phyloP scores from a whole-genome alignment of 129 eudicot genomes.

The Gnaphalium uliginosum region DNA sequence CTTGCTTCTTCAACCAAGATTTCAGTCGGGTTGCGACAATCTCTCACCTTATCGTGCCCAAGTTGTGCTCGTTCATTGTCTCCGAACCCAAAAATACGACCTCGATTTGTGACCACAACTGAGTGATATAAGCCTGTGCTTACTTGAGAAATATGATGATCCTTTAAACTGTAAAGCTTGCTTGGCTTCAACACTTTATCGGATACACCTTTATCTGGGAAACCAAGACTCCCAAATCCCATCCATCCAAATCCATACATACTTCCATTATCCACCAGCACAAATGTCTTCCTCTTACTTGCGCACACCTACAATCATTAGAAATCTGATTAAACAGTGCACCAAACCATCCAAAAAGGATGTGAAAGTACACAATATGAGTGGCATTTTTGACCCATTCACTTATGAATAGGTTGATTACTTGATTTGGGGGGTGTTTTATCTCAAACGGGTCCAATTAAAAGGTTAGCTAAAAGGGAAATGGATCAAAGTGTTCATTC shows the following conservation, averaged over 20 bases:
- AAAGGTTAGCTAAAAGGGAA: not conserved
- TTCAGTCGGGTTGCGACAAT: constrained; percentile 80
- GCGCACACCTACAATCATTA: constrained; percentile 69
- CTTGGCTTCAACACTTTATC: constrained; percentile 72
- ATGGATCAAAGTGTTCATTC: constrained; percentile 4
- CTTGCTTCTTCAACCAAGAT: constrained; percentile 48
- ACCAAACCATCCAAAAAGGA: not conserved
- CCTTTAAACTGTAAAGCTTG: constrained; percentile 61
- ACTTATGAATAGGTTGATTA: not conserved
- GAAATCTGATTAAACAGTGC: not conserved
- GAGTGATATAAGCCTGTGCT: constrained; percentile 95
- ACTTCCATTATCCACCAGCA: constrained; percentile 68
- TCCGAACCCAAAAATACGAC: constrained; percentile 88
- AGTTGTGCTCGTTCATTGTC: constrained; percentile 95
- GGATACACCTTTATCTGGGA: constrained; percentile 69
- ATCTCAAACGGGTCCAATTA: not conserved
- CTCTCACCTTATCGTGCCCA: constrained; percentile 74
- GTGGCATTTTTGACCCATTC: not conserved
- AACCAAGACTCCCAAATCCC: constrained; percentile 97
- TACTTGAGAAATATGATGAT: constrained; percentile 71
- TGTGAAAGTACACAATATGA: not conserved
- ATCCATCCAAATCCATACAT: constrained; percentile 93
- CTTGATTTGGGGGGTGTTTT: not conserved
- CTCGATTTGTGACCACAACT: constrained; percentile 65
- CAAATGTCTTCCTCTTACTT: constrained; percentile 89